These are phyloP conservation scores for Bertia moriformis DNA, from an alignment of 2,329 filamentous ascomycete genomes.

Conservation along the genomic window DNA sequence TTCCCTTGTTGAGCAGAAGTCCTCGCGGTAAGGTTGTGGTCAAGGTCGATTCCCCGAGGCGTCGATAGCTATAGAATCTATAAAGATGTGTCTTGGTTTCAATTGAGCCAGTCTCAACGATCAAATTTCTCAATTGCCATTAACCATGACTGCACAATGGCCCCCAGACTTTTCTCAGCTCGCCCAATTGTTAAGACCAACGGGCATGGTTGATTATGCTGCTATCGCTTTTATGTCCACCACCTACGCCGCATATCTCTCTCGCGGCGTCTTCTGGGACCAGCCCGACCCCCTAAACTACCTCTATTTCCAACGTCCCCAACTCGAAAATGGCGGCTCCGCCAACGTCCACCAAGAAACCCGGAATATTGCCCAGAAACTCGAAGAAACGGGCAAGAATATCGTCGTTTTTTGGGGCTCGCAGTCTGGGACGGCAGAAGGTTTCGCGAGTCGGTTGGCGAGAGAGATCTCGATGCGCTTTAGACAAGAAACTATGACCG, in stretches of 20 bases:
- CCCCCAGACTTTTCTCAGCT: no score
- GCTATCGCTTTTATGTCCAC: not conserved
- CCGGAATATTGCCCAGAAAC: conserved; percentile 11
- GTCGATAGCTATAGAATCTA: no score
- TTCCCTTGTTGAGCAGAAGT: no score
- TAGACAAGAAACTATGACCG: conserved; percentile 1
- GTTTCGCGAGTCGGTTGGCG: not conserved
- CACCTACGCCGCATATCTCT: not conserved
- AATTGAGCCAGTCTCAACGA: no score
- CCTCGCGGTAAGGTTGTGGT: no score
- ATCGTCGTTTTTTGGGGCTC: not conserved
- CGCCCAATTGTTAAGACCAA: no score
- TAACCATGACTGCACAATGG: no score
- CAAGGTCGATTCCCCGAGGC: no score
- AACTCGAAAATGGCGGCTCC: not conserved
- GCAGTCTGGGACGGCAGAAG: not conserved
- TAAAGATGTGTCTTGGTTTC: no score
- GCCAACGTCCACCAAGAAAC: not conserved
- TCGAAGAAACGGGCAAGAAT: conserved; percentile 15
- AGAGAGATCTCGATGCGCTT: conserved; percentile 2
- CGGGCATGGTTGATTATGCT: not conserved
- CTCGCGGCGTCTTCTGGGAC: not conserved
- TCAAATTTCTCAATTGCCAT: no score
- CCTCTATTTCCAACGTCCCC: not conserved
- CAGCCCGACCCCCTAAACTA: not conserved